Evolutionary conservation across 2,329 filamentous ascomycete species (phyloP).

Genomic region (Fusarium metavorans): DNA sequence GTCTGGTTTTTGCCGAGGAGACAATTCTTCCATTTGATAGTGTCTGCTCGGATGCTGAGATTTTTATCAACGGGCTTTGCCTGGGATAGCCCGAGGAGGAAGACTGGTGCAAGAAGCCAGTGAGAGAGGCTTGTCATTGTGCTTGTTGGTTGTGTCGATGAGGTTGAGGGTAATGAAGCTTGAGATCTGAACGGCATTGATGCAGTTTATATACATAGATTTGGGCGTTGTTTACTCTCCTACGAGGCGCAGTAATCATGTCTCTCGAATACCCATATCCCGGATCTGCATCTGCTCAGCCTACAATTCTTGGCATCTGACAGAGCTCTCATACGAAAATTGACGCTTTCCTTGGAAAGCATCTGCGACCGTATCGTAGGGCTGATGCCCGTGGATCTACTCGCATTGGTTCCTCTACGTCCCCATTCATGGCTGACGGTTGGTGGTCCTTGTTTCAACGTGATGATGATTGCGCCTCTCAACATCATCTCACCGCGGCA

Average conservation of each 20-base stretch:
- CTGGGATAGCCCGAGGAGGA: neutral
- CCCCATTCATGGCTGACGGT: neutral
- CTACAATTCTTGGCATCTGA: neutral
- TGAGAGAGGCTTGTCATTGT: neutral
- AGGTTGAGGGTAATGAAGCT: neutral
- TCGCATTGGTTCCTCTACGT: neutral
- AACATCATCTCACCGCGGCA: neutral
- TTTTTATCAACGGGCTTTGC: neutral
- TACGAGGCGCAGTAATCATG: neutral
- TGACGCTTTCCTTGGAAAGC: neutral
- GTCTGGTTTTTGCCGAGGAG: neutral
- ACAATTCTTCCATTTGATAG: conserved; percentile 15
- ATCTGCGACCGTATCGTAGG: neutral
- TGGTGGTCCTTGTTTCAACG: neutral
- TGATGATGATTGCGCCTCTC: neutral
- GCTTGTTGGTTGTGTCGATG: neutral
- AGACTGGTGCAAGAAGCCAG: neutral
- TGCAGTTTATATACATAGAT: neutral
- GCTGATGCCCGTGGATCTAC: neutral
- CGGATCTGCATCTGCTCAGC: neutral
- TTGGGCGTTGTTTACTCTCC: neutral
- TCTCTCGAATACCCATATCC: neutral
- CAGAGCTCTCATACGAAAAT: neutral
- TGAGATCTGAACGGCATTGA: neutral
- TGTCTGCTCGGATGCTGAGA: neutral